These are phyloP conservation scores for Neoboletus subvelutipes DNA, from an alignment of 768 basidiomycete species.

Conservation along the genomic window DNA sequence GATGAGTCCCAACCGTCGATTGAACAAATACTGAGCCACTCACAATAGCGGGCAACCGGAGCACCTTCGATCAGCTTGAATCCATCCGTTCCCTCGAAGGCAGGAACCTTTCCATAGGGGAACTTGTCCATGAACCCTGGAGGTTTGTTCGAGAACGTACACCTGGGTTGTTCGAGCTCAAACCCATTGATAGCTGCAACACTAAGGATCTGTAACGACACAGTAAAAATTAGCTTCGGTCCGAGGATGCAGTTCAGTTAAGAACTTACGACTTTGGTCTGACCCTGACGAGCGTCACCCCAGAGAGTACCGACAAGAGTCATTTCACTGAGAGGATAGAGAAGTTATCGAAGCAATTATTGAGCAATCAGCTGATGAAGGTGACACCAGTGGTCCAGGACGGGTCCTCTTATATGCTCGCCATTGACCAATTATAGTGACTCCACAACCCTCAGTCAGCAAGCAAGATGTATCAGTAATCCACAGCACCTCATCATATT, in stretches of 20 bases:
- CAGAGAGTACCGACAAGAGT: constrained; percentile 19
- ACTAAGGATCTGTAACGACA: constrained; percentile 13
- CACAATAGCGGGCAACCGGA: constrained; percentile 24
- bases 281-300: constrained; percentile 18
- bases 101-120: constrained; percentile 22
- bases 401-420: neutral
- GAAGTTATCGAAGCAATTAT: neutral
- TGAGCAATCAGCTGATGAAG: neutral
- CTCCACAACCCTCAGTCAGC: too few species aligned
- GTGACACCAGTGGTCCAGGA: neutral
- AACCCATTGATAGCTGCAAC: constrained; percentile 20
- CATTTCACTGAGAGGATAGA: constrained; percentile 12
- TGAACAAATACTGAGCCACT: neutral
- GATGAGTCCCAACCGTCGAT: neutral
- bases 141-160: constrained; percentile 13
- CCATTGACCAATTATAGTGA: neutral
- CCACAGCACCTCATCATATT: too few species aligned
- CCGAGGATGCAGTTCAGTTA: neutral
- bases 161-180: constrained; percentile 13
- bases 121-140: constrained; percentile 16
- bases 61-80: constrained; percentile 20
- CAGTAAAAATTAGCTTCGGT: neutral
- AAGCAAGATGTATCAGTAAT: too few species aligned
- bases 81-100: constrained; percentile 22
- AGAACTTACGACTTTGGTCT: constrained; percentile 19